These are phyloP conservation scores for Ceratocystiopsis sp. DNA, from an alignment of 2,329 filamentous ascomycete genomes.

Conservation along the genomic window DNA sequence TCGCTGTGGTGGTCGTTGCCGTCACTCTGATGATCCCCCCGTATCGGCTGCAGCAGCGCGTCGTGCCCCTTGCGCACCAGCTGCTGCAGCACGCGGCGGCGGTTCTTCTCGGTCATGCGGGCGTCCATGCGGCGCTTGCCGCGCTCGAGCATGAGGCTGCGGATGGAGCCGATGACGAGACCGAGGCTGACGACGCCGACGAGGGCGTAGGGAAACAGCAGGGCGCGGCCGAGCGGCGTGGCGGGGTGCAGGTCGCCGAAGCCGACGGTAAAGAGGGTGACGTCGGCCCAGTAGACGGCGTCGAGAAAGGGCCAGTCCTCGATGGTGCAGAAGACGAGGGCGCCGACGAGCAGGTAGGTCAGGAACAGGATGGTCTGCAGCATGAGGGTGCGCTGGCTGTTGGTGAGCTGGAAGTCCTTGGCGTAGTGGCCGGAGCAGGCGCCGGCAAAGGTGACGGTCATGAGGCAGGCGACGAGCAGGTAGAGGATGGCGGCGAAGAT, in stretches of 20 bases:
- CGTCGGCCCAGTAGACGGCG: conserved; percentile 62
- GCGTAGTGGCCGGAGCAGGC: conserved; percentile 54
- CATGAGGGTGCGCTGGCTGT: conserved; percentile 74
- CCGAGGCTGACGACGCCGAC: conserved; percentile 58
- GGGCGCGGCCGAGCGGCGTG: conserved; percentile 42
- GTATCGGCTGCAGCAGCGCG: conserved; percentile 32
- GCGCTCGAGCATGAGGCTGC: conserved; percentile 44
- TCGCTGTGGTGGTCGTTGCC: conserved; percentile 1
- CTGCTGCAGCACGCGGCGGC: conserved; percentile 27
- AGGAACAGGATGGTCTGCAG: conserved; percentile 79
- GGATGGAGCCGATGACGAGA: conserved; percentile 19
- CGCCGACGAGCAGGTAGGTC: conserved; percentile 63
- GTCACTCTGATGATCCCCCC: neutral
- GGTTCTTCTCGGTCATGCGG: conserved; percentile 42
- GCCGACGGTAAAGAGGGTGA: conserved; percentile 48
- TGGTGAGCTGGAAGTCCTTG: conserved; percentile 61
- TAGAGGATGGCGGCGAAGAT: conserved; percentile 67
- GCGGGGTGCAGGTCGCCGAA: conserved; percentile 37
- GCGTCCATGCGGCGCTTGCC: conserved; percentile 35
- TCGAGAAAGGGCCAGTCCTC: conserved; percentile 66
- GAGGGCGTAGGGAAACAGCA: conserved; percentile 72
- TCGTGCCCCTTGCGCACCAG: conserved; percentile 29
- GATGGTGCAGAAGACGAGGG: conserved; percentile 53
- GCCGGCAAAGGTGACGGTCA: conserved; percentile 65
- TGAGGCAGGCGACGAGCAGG: conserved; percentile 57